Evolutionary conservation across 495 filamentous ascomycete species (phyloP), one percentile per base, ranked within the genome.

Genomic region (Neurospora sp.): DNA sequence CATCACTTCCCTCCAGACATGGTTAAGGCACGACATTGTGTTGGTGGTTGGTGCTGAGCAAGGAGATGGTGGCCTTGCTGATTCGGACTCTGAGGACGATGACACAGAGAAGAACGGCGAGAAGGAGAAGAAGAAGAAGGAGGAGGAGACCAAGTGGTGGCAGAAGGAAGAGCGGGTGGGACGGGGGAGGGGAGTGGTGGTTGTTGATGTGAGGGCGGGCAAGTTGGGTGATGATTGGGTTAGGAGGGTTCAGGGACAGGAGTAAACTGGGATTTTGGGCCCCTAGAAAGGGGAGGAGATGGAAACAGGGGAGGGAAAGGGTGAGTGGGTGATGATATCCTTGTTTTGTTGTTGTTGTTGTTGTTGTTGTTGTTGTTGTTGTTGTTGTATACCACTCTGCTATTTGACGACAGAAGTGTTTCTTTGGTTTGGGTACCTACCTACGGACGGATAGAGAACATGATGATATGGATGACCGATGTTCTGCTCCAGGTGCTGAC

Each of bases 11-110:
- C 88, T 94, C n/a, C 88, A 92, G 73, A 89, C 88, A 1, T 98
- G 94, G 94, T 89, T 97, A 31, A 86, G 92, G 39, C 91, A 94
- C 77, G 89, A 93, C 61, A 86, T 97, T 38, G 87, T 97, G 37
- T 79, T 89, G 69, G 91, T 97, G 3, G 92, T 97, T 27, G 94
- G 93, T 8, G 92, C 91, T 70, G 93, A 94, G 73, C 90, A 90
- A 73, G 94, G 92, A 20, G 89, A 92, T 40, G 93, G 93, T 35
- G 94, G 93, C 1, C 85, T 98, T 44, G 92, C 94, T 1, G 94
- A 98, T 79, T 97, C 93, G 73, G 94, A 97, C 72, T 94, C 94
- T 40, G 94, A 97, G 79, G 53, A 61, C 12, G 53, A 61, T 4
- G 53, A 61, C 6, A 82, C 84, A 0, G 88, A 90, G 75, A 78